Base-by-base conservation (phyloP, 192 early-diverging fungal species). In the Coemansia sp. region DNA sequence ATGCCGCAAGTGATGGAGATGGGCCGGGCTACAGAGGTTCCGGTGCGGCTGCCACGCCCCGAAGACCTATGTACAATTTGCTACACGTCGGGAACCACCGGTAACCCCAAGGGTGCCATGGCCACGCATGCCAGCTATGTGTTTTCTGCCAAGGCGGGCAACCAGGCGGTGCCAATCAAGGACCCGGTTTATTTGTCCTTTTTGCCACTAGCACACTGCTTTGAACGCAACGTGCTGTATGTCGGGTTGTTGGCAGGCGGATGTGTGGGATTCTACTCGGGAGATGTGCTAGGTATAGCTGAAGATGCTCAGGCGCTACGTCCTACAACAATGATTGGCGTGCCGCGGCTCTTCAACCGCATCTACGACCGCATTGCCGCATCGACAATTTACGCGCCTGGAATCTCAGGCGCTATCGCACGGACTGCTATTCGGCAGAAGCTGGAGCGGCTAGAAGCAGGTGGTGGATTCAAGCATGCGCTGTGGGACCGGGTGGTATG, bases 281-380 rank as follows among this genome's bases (percentile, higher is more conserved):
- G 86, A 57, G 71, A 86, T 44, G 56, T 85, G 9, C 59, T 83
- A 9, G 53, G 81, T 19, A 66, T 98, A 23, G 59, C 90, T 9
- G 91, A 94, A 16, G 96, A 99, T 55, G 84, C 93, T 16, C 82
- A 80, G 16, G 75, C 81, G 18, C 80, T 99, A 40, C 82, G 83
- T 31, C 96, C 96, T 0, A 94, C 91, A 2, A 53, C 88, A 11
- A 93, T 99, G 72, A 67, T 79, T 26, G 87, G 90, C 1, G 95
- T 99, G 5, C 95, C 96, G 5, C 83, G 96, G 35, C 72, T 97
- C 50, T 87, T 94, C 65, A 97, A 94, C 78, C 83, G 89, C 53
- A 86, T 98, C 45, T 91, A 97, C 70, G 92, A 91, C 72, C 87
- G 83, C 26, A 87, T 98, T 26, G 63, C 63, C 9, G 70, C 80